Evolutionary conservation across 2,329 filamentous ascomycete species (phyloP).

Genomic region (Gnomoniopsis smithogilvyi): DNA sequence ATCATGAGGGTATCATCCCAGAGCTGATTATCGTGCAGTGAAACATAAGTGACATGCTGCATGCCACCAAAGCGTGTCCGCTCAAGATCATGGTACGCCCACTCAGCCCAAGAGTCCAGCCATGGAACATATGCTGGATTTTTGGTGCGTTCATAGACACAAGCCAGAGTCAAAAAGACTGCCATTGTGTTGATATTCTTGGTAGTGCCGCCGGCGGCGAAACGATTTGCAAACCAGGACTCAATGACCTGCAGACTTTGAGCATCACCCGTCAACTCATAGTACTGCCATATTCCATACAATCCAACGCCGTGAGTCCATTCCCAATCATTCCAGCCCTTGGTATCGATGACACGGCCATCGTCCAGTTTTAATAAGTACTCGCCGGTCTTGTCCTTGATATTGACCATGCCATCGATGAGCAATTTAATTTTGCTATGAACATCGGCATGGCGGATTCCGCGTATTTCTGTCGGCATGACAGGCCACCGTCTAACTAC

Average conservation of each 20-base stretch:
- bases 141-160: conserved; percentile 71
- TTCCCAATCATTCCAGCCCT: conserved; percentile 82
- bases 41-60: conserved; percentile 72
- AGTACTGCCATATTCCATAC: conserved; percentile 81
- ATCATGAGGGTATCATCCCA: conserved; percentile 91
- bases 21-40: conserved; percentile 69
- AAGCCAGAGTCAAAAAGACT: conserved; percentile 70
- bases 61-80: conserved; percentile 69
- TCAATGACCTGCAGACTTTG: conserved; percentile 64
- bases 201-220: conserved; percentile 68
- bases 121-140: conserved; percentile 70
- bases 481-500: conserved; percentile 9
- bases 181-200: conserved; percentile 89
- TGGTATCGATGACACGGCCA: conserved; percentile 76
- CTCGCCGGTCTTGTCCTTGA: conserved; percentile 70
- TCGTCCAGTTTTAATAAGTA: conserved; percentile 70
- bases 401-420: conserved; percentile 73
- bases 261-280: conserved; percentile 64
- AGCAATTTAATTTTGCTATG: conserved; percentile 60
- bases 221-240: conserved; percentile 68
- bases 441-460: conserved; percentile 44
- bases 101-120: conserved; percentile 79
- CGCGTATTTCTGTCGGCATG: conserved; percentile 41
- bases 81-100: conserved; percentile 74
- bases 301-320: conserved; percentile 80